These are phyloP conservation scores for Aspergillus ostianus DNA, from an alignment of 495 filamentous ascomycete genomes.

Conservation along the genomic window DNA sequence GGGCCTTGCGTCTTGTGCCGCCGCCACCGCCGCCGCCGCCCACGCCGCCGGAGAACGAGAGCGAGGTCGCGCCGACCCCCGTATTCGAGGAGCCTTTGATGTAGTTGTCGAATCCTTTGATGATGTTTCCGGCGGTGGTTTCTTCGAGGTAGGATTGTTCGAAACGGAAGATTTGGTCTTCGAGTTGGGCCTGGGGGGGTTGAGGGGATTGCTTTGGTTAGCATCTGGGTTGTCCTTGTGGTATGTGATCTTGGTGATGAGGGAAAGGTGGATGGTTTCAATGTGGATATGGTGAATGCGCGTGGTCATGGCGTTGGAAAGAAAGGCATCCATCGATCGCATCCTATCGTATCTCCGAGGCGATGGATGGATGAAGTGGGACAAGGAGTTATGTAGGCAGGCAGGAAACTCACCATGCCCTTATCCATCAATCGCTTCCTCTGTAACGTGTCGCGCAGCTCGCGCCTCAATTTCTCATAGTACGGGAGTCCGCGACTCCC, in stretches of 20 bases:
- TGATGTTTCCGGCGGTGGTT: slow-evolving; percentile 88
- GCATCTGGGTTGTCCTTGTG: background rate
- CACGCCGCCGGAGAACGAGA: slow-evolving; percentile 44
- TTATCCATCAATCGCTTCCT: slow-evolving; percentile 68
- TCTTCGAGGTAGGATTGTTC: slow-evolving; percentile 90
- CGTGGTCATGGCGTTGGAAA: background rate
- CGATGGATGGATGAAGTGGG: background rate
- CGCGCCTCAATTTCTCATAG: slow-evolving; percentile 70
- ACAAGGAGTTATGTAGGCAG: slow-evolving; percentile 1
- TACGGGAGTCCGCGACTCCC: slow-evolving; percentile 57
- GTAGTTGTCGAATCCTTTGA: slow-evolving; percentile 95
- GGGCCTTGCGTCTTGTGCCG: slow-evolving; percentile 43
- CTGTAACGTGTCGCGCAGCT: slow-evolving; percentile 64
- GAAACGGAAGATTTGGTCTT: slow-evolving; percentile 80
- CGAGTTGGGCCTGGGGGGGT: slow-evolving; percentile 52
- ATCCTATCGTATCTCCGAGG: background rate
- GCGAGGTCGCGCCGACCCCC: slow-evolving; percentile 31
- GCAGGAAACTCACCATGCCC: slow-evolving; percentile 50
- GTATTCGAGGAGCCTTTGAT: slow-evolving; percentile 72
- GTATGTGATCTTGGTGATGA: background rate
- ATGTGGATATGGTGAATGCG: background rate
- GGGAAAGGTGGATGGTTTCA: background rate
- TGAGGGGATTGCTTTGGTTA: too few relatives aligned
- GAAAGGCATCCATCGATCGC: background rate
- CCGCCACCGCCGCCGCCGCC: slow-evolving; percentile 16